Evolutionary conservation across 805 yeast genomes (phyloP).

Genomic region (Tetrapisispora pingtungensis): DNA sequence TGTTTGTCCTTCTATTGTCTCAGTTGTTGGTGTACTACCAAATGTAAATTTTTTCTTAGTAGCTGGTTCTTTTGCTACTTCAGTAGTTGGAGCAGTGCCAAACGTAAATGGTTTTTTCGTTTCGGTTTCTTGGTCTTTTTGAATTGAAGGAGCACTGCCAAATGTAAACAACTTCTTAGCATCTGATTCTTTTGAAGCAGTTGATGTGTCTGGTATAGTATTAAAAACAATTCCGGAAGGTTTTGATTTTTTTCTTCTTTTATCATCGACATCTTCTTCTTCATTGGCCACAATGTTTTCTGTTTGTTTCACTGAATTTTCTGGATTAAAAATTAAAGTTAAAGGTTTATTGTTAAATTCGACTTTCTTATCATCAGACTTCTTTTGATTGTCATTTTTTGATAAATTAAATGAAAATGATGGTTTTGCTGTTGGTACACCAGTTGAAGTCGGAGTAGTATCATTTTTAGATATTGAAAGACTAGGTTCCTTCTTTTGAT

Average conservation of each 20-base stretch:
- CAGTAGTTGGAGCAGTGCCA: not conserved
- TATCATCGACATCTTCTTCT: not conserved
- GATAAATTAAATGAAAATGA: slow-evolving; percentile 9
- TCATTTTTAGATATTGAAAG: too few relatives aligned
- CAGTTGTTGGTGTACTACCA: slow-evolving; percentile 1
- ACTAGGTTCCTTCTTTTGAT: too few relatives aligned
- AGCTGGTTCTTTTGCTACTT: not conserved
- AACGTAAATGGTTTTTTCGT: not conserved
- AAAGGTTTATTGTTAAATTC: not conserved
- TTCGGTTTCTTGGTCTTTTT: not conserved
- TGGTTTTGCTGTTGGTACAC: slow-evolving; percentile 6
- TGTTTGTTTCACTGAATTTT: not conserved
- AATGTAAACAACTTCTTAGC: too few relatives aligned
- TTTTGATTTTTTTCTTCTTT: not conserved
- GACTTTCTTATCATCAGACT: not conserved
- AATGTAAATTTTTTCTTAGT: not conserved
- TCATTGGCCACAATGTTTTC: not conserved
- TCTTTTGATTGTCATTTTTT: not conserved
- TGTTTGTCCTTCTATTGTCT: not conserved
- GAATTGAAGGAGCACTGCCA: too few relatives aligned
- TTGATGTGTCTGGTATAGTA: too few relatives aligned
- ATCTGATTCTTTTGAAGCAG: not conserved
- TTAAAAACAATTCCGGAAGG: not conserved
- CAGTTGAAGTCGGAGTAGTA: too few relatives aligned
- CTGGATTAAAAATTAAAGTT: not conserved